These are phyloP conservation scores for Macrolepiota albuminosa DNA, from an alignment of 768 basidiomycete species.

Conservation along the genomic window DNA sequence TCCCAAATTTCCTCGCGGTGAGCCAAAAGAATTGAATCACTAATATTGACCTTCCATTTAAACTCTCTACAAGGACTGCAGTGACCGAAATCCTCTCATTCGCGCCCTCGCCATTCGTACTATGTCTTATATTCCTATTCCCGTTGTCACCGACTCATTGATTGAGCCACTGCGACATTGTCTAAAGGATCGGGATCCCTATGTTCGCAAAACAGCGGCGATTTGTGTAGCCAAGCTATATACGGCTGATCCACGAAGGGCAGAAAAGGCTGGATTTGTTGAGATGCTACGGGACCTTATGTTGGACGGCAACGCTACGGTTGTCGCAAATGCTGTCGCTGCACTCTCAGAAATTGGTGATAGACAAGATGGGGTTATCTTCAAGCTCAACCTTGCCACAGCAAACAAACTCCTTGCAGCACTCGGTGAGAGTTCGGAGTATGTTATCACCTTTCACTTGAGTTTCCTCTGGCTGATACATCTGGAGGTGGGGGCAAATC, in stretches of 20 bases:
- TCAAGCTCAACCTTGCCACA: constrained; percentile 81
- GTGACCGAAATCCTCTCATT: constrained; percentile 93
- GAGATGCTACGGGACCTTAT: constrained; percentile 88
- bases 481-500: constrained; percentile 93
- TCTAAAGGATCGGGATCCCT: constrained; percentile 91
- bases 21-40: constrained; percentile 12
- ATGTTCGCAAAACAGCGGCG: constrained; percentile 97
- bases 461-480: constrained; percentile 1
- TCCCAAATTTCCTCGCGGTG: constrained; percentile 87
- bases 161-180: constrained; percentile 89
- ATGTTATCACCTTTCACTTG: constrained; percentile 27
- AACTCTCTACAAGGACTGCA: constrained; percentile 70
- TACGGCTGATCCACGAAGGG: constrained; percentile 77
- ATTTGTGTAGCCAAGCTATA: constrained; percentile 97
- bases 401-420: constrained; percentile 90
- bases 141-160: constrained; percentile 79
- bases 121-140: constrained; percentile 98
- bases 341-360: constrained; percentile 97
- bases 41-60: constrained; percentile 2
- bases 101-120: constrained; percentile 96
- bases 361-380: constrained; percentile 88
- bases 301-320: constrained; percentile 92
- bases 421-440: constrained; percentile 96
- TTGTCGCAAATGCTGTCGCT: constrained; percentile 96
- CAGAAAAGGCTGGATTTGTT: constrained; percentile 89